These are phyloP conservation scores for Lathyrus aphaca DNA, from an alignment of 306 rosid species.

Conservation along the genomic window DNA sequence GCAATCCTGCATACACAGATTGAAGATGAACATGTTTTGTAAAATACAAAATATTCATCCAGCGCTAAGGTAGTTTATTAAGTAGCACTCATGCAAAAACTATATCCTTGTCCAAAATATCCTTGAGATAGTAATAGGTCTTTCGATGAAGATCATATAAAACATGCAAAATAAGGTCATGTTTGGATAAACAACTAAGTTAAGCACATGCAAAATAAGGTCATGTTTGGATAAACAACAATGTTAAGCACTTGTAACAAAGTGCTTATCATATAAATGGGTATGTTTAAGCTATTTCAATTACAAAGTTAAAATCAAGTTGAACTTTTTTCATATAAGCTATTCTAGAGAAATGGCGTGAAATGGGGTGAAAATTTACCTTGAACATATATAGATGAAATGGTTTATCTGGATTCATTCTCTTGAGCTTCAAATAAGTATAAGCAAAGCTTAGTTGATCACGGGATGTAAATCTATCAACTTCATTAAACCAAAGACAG, in stretches of 20 bases:
- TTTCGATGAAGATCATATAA: constrained; percentile 23
- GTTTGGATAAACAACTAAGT: no score
- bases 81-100: neutral
- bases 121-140: constrained; percentile 2
- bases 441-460: constrained; percentile 96
- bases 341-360: neutral
- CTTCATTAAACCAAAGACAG: constrained; percentile 98
- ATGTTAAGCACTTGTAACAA: no score
- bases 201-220: neutral
- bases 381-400: constrained; percentile 77
- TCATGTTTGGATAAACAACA: no score
- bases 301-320: no score
- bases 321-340: neutral
- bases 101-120: neutral
- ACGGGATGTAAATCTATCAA: constrained; percentile 91
- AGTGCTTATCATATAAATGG: no score
- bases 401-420: constrained; percentile 73
- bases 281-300: no score
- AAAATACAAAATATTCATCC: neutral
- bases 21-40: constrained; percentile 13
- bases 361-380: constrained; percentile 47
- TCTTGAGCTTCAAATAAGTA: constrained; percentile 80
- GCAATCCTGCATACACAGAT: constrained; percentile 67
- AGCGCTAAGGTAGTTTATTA: no score
- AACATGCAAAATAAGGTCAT: neutral